Conservation (phyloP, 2,329 filamentous ascomycete genomes). For the Chaetothyriales sp. region DNA sequence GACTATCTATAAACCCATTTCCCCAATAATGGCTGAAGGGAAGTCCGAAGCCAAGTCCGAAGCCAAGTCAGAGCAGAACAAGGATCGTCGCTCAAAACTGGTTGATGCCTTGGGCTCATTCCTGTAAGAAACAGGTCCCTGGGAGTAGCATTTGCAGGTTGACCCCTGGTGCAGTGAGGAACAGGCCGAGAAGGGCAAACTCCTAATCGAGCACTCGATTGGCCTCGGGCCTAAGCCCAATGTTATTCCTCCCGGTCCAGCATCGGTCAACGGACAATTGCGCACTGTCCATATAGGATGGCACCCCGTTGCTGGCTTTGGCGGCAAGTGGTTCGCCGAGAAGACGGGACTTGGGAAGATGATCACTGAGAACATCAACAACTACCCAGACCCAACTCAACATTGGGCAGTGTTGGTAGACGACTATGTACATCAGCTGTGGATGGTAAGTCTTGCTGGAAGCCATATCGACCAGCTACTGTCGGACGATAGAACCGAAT, state of each 20-base stretch:
- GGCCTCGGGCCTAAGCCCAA: conserved; percentile 4
- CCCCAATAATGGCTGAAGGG: background rate
- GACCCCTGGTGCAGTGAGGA: conserved; percentile 20
- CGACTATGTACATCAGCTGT: conserved; percentile 5
- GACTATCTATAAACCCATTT: background rate
- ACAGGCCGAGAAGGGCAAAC: conserved; percentile 4
- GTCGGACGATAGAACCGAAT: no score
- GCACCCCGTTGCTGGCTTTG: conserved; percentile 5
- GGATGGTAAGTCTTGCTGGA: conserved; percentile 5
- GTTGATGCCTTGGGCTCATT: background rate
- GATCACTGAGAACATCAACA: conserved; percentile 5
- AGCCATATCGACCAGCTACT: background rate
- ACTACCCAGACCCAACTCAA: conserved; percentile 5
- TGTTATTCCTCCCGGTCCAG: conserved; percentile 4
- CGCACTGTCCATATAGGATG: conserved; percentile 5
- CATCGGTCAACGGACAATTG: background rate
- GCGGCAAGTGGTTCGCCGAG: conserved; percentile 7
- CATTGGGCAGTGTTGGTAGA: conserved; percentile 7
- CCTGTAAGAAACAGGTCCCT: background rate
- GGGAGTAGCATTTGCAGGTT: background rate
- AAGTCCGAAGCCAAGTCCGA: background rate
- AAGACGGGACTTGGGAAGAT: conserved; percentile 6
- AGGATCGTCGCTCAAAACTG: background rate
- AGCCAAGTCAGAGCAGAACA: background rate
- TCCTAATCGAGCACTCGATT: conserved; percentile 2